Evolutionary conservation across 2,329 filamentous ascomycete species (phyloP).

Genomic region (Cladophialophora chaetospira): DNA sequence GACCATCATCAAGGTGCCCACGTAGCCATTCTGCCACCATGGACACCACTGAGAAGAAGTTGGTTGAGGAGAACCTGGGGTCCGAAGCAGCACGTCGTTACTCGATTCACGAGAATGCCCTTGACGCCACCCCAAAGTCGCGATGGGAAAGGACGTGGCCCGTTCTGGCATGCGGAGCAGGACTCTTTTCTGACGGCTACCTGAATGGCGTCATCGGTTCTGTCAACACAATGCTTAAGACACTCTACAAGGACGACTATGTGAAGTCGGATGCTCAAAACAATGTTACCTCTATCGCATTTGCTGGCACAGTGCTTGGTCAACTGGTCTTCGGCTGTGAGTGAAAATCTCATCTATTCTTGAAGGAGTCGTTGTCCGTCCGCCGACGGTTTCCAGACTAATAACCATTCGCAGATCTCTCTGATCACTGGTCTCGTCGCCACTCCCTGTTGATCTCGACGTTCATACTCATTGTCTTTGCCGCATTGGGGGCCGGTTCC

Average conservation of each 20-base stretch:
- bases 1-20: neutral
- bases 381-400: too few relatives aligned
- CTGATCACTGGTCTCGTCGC: slow-evolving; percentile 82
- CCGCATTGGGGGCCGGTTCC: slow-evolving; percentile 73
- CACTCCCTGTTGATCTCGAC: slow-evolving; percentile 81
- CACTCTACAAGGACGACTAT: slow-evolving; percentile 71
- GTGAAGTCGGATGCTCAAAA: slow-evolving; percentile 66
- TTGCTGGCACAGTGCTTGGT: slow-evolving; percentile 81
- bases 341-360: too few relatives aligned
- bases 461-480: slow-evolving; percentile 80
- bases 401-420: too few relatives aligned
- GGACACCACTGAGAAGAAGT: slow-evolving; percentile 19
- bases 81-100: slow-evolving; percentile 13
- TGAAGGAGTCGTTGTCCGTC: too few relatives aligned
- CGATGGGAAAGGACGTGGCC: slow-evolving; percentile 65
- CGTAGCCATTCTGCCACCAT: neutral
- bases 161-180: slow-evolving; percentile 84
- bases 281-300: slow-evolving; percentile 80
- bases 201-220: slow-evolving; percentile 90
- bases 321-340: slow-evolving; percentile 76
- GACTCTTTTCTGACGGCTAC: slow-evolving; percentile 89
- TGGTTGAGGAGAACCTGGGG: slow-evolving; percentile 11
- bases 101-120: slow-evolving; percentile 20
- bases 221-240: slow-evolving; percentile 73
- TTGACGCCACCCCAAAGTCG: slow-evolving; percentile 37